A percentile compares a stretch with the other conserved stretches of the same genome.
These are phyloP conservation scores for Cystofilobasidium bisporidii DNA, from an alignment of 768 basidiomycete genomes.

Conservation along the genomic window DNA sequence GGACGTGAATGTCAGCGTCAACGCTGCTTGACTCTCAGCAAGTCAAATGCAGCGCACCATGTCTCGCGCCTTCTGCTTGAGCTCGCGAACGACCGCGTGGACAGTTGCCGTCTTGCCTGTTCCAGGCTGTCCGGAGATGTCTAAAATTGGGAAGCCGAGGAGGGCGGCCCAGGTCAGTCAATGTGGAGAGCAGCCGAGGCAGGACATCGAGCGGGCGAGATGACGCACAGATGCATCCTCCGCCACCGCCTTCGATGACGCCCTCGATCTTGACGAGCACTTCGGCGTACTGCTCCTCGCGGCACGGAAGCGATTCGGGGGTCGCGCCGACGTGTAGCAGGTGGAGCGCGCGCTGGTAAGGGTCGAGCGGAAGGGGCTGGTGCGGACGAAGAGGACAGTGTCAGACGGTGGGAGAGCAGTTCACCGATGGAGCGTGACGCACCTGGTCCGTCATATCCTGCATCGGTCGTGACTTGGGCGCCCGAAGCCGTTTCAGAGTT, in stretches of 20 bases:
- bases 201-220: not conserved
- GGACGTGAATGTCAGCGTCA: not conserved
- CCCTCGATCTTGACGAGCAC: slow-evolving; percentile 70
- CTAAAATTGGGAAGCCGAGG: too few relatives aligned
- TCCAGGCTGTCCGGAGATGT: slow-evolving; percentile 97
- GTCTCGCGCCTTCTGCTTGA: slow-evolving; percentile 76
- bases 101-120: slow-evolving; percentile 98
- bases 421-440: slow-evolving; percentile 28
- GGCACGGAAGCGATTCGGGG: slow-evolving; percentile 78
- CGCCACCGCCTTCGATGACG: slow-evolving; percentile 80
- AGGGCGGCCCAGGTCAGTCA: not conserved
- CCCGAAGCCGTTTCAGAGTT: slow-evolving; percentile 29
- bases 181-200: slow-evolving; percentile 54
- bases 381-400: slow-evolving; percentile 2
- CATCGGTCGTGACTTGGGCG: slow-evolving; percentile 13
- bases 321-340: slow-evolving; percentile 85
- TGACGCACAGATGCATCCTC: slow-evolving; percentile 84
- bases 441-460: slow-evolving; percentile 16
- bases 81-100: slow-evolving; percentile 78
- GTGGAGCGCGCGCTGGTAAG: slow-evolving; percentile 81
- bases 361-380: slow-evolving; percentile 58
- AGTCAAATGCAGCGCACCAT: slow-evolving; percentile 51
- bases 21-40: not conserved
- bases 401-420: slow-evolving; percentile 31
- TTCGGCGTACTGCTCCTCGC: slow-evolving; percentile 70